Percentiles rank a stretch among this genome's conserved stretches.
Conservation (phyloP, 2,329 filamentous ascomycete genomes). For the Albifimbria verrucaria region DNA sequence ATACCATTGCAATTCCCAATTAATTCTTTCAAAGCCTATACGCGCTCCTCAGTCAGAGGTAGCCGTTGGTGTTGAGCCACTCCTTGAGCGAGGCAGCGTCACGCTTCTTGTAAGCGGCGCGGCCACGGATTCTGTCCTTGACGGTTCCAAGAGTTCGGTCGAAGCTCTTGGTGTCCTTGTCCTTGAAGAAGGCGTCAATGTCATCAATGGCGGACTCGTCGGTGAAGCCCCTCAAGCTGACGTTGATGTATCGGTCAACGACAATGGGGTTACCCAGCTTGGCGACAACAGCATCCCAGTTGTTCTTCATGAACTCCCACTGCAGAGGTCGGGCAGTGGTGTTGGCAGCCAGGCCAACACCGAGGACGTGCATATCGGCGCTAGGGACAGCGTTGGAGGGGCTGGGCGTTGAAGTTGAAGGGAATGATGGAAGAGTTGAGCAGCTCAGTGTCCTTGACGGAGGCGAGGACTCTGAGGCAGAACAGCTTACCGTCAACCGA, state of each 20-base stretch:
- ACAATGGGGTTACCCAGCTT: conserved; percentile 82
- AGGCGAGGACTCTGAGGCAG: conserved; percentile 71
- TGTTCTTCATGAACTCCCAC: conserved; percentile 81
- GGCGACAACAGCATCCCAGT: conserved; percentile 72
- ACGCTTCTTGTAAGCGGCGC: conserved; percentile 76
- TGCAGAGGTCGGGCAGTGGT: conserved; percentile 67
- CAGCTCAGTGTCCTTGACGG: conserved; percentile 65
- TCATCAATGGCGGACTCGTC: conserved; percentile 67
- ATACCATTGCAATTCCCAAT: not conserved
- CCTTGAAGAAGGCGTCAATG: conserved; percentile 79
- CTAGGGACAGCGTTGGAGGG: conserved; percentile 66
- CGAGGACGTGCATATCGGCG: conserved; percentile 84
- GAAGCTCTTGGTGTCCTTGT: conserved; percentile 82
- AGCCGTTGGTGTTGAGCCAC: conserved; percentile 65
- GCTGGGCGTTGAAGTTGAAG: conserved; percentile 73
- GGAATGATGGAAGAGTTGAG: conserved; percentile 63
- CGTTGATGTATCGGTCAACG: conserved; percentile 81
- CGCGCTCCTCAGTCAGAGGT: conserved; percentile 28
- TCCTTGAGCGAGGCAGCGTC: conserved; percentile 71
- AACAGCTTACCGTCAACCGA: conserved; percentile 92
- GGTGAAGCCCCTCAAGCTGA: conserved; percentile 75
- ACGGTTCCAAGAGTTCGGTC: conserved; percentile 83
- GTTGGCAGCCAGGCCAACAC: conserved; percentile 70
- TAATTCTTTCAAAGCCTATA: conserved; percentile 18
- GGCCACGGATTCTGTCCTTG: conserved; percentile 78